Evolutionary conservation across 2,329 filamentous ascomycete species (phyloP).

Genomic region (Botrytis medusae): DNA sequence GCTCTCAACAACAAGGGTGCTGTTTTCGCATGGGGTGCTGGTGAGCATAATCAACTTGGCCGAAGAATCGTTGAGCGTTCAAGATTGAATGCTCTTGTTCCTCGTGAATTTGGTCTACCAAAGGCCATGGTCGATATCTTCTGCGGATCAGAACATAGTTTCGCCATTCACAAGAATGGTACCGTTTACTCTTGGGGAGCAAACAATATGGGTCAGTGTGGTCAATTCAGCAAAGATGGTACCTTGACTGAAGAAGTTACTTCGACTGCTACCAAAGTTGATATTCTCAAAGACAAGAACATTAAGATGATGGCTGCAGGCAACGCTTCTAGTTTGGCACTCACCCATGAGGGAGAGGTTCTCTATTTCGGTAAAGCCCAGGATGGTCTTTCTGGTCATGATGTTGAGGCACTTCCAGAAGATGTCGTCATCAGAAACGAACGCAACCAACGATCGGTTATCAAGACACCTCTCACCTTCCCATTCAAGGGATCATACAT

Average conservation of each 20-base stretch:
- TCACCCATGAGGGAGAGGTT: slow-evolving; percentile 56
- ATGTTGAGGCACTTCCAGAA: slow-evolving; percentile 53
- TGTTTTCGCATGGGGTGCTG: slow-evolving; percentile 65
- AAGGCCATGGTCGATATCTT: slow-evolving; percentile 32
- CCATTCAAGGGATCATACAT: slow-evolving; percentile 57
- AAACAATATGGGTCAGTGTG: slow-evolving; percentile 83
- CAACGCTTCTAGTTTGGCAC: slow-evolving; percentile 56
- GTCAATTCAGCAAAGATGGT: slow-evolving; percentile 52
- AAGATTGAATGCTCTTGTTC: slow-evolving; percentile 28
- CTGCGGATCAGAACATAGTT: slow-evolving; percentile 75
- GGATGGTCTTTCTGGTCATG: slow-evolving; percentile 54
- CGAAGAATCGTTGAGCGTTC: slow-evolving; percentile 40
- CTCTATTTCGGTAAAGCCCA: slow-evolving; percentile 65
- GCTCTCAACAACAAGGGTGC: slow-evolving; percentile 57
- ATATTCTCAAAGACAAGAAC: slow-evolving; percentile 55
- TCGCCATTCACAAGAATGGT: slow-evolving; percentile 67
- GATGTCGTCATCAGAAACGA: slow-evolving; percentile 61
- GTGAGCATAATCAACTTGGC: slow-evolving; percentile 64
- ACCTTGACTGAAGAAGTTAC: slow-evolving; percentile 70
- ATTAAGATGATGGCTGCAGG: slow-evolving; percentile 53
- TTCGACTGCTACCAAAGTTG: slow-evolving; percentile 65
- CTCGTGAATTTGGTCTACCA: slow-evolving; percentile 25
- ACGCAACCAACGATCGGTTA: slow-evolving; percentile 62
- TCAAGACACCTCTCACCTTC: slow-evolving; percentile 58
- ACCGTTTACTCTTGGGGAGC: slow-evolving; percentile 79